Conservation (phyloP, 1,284 basidiomycete genomes). For the Ceraceosorus guamensis region DNA sequence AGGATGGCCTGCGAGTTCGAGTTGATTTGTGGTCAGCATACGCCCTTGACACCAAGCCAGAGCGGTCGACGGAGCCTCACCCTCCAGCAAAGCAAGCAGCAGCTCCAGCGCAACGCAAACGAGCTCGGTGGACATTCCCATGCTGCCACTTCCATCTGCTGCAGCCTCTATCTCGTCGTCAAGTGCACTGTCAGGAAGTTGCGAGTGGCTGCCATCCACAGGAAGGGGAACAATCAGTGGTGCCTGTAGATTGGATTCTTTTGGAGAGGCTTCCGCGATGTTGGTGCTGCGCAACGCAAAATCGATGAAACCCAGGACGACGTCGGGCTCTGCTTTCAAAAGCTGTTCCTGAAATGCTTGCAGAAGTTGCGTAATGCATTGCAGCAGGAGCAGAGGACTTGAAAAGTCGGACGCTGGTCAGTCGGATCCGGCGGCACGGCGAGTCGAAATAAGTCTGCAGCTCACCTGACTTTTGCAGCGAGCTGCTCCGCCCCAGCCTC, state of each 20-base stretch:
- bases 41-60: too few relatives aligned
- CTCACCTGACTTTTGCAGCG: not conserved
- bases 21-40: not conserved
- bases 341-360: slow-evolving; percentile 34
- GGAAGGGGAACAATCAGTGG: slow-evolving; percentile 20
- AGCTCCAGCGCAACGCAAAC: slow-evolving; percentile 32
- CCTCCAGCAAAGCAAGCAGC: slow-evolving; percentile 40
- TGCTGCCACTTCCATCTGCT: slow-evolving; percentile 5
- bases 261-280: not conserved
- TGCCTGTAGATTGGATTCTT: not conserved
- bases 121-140: slow-evolving; percentile 27
- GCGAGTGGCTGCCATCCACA: not conserved
- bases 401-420: not conserved
- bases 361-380: slow-evolving; percentile 36
- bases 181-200: not conserved
- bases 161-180: not conserved
- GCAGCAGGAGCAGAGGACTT: slow-evolving; percentile 22
- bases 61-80: slow-evolving; percentile 1
- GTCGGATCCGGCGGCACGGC: not conserved
- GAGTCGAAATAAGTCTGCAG: not conserved
- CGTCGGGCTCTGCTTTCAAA: slow-evolving; percentile 27
- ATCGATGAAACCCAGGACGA: slow-evolving; percentile 37
- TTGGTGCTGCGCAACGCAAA: slow-evolving; percentile 22
- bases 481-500: not conserved
- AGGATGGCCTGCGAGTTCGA: slow-evolving; percentile 2